These are phyloP conservation scores for Trypanosoma vivax DNA, from an alignment of 208 protist genomes.

Conservation along the genomic window DNA sequence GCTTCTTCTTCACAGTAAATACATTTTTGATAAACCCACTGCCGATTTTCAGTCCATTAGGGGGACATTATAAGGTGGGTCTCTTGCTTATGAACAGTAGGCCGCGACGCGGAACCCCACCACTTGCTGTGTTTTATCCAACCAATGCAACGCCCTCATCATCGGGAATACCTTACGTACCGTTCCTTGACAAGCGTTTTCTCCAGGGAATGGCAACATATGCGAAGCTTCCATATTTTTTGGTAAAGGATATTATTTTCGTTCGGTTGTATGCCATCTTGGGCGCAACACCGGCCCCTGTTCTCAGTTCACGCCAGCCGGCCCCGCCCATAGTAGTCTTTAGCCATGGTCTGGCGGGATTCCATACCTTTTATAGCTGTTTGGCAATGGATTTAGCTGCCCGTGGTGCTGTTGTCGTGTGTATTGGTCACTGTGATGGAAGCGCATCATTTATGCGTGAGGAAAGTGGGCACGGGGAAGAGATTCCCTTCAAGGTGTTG, in stretches of 20 bases:
- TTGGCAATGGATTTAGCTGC: constrained; percentile 64
- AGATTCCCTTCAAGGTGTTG: constrained; percentile 25
- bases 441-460: constrained; percentile 76
- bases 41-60: constrained; percentile 32
- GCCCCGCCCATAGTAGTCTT: constrained; percentile 53
- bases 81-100: constrained; percentile 27
- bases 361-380: constrained; percentile 53
- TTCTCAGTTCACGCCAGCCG: constrained; percentile 26
- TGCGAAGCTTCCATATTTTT: constrained; percentile 34
- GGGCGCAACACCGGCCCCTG: constrained; percentile 22
- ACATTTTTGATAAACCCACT: constrained; percentile 42
- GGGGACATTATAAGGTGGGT: constrained; percentile 44
- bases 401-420: constrained; percentile 63
- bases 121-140: constrained; percentile 68
- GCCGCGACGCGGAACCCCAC: constrained; percentile 26
- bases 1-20: constrained; percentile 4
- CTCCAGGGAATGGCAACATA: constrained; percentile 50
- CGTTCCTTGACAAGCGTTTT: constrained; percentile 54
- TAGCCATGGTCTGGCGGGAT: constrained; percentile 73
- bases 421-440: constrained; percentile 70
- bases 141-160: constrained; percentile 14
- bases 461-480: constrained; percentile 5
- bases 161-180: constrained; percentile 32
- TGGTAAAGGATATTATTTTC: constrained; percentile 45
- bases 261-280: constrained; percentile 16